Evolutionary conservation across 2,329 filamentous ascomycete genomes (phyloP), one percentile per base, ranked within the genome.

Genomic region (Pseudogymnoascus sp.): DNA sequence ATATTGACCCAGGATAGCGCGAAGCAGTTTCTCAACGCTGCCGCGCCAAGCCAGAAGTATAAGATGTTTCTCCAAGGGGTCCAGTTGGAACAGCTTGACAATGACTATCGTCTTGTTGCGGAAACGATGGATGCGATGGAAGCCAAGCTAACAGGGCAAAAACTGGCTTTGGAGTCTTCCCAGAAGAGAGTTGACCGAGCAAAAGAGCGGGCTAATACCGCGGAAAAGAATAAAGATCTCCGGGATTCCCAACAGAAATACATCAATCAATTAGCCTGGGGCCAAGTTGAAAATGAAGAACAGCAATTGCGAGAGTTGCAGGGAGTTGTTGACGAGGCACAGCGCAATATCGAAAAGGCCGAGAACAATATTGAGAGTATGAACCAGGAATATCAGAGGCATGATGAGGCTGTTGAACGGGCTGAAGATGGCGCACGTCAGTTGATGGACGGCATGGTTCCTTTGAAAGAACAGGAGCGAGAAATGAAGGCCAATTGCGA

Each of bases 1-100:
- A 89, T 97, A 5, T 79, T 99, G 15, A 96, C 92, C 0, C 94
- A 99, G 72, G 94, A 99, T 70, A 91, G 92, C 73, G 94, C 94
- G 9, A 85, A 94, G 9, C 89, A 95, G 61, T 99, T 99, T 67
- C 80, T 99, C 41, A 95, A 92, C 69, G 83, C 86, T 34, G 92
- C 94, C 10, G 88, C 84, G 2, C 83, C 91, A 0, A 76, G 82
- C 3, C 85, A 92, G 62, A 99, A 99, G 71, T 99, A 97, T 78
- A 94, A 90, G 66, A 96, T 96, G 69, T 99, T 99, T 70, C 82
- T 96, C 62, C 90, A 92, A 67, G 94, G 94, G 23, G 95, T 96
- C 0, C 92, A 97, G 67, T 81, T 99, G 0, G 90, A 97, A 71
- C 87, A 92, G 66, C 79, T 99, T 8, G 90, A 96, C 70, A 86